A percentile compares a stretch with the other conserved stretches of the same genome.
Evolutionary conservation across 306 rosid species (phyloP).

Genomic region (Cucurbita pepo): DNA sequence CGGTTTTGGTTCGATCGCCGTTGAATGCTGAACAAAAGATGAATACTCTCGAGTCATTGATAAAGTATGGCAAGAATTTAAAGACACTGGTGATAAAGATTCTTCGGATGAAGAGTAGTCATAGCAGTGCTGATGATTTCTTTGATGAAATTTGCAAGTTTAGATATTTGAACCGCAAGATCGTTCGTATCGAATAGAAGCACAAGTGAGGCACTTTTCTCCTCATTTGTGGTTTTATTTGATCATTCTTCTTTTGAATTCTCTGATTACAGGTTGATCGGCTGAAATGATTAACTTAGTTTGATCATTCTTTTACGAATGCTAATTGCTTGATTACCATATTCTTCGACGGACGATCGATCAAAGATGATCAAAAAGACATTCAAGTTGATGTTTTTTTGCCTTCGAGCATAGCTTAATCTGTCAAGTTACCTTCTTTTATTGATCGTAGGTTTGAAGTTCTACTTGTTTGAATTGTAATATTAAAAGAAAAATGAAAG

Average conservation of each 20-base stretch:
- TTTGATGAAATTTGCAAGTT: conserved; percentile 83
- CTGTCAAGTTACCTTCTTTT: not conserved
- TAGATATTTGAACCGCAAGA: conserved; percentile 35
- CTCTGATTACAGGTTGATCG: not conserved
- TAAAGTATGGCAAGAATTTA: conserved; percentile 56
- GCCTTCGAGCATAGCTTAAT: not conserved
- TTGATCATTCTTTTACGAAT: not conserved
- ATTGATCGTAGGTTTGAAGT: not conserved
- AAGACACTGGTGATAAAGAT: conserved; percentile 67
- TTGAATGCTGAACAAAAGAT: conserved; percentile 92
- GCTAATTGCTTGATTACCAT: not conserved
- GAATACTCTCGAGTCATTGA: conserved; percentile 67
- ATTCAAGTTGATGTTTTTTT: not conserved
- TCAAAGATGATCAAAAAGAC: not conserved
- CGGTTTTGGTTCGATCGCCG: conserved; percentile 72
- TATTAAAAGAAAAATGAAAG: not conserved
- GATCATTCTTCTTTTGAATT: not conserved
- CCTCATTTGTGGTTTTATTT: not conserved
- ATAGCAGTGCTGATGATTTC: conserved; percentile 82
- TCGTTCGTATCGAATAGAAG: conserved; percentile 61
- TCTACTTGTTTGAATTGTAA: not conserved
- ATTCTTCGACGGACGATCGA: not conserved
- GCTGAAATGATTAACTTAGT: not conserved
- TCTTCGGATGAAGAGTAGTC: conserved; percentile 82
- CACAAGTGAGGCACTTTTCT: not conserved